Percentiles rank a stretch among this genome's conserved stretches.
These are phyloP conservation scores for Gymnopilus dilepis DNA, from an alignment of 768 basidiomycete genomes.

Conservation along the genomic window DNA sequence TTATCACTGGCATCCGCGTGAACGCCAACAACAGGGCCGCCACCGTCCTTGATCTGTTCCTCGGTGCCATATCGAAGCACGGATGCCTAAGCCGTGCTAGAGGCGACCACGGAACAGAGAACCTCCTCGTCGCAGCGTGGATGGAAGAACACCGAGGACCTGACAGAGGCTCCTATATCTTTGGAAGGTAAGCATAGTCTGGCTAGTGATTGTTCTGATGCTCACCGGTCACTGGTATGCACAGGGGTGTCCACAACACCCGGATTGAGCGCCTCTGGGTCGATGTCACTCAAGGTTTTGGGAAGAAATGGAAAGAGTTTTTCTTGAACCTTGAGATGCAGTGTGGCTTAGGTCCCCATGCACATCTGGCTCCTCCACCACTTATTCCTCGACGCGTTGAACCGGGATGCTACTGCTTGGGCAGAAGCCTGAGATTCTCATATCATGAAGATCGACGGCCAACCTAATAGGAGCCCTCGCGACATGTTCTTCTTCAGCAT, in stretches of 20 bases:
- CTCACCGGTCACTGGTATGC: slow-evolving; percentile 2
- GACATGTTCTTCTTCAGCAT: slow-evolving; percentile 40
- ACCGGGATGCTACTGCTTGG: slow-evolving; percentile 37
- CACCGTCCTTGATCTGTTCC: slow-evolving; percentile 45
- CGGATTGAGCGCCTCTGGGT: slow-evolving; percentile 45
- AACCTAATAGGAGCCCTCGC: slow-evolving; percentile 24
- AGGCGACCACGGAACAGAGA: slow-evolving; percentile 41
- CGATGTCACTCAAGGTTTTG: slow-evolving; percentile 40
- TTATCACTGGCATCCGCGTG: slow-evolving; percentile 39
- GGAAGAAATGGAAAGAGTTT: slow-evolving; percentile 44
- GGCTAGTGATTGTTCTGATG: neutral
- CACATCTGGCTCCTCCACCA: slow-evolving; percentile 48
- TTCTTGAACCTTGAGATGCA: slow-evolving; percentile 38
- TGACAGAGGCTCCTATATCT: slow-evolving; percentile 39
- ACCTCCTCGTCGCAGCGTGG: slow-evolving; percentile 33
- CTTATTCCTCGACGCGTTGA: slow-evolving; percentile 39
- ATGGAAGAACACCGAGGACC: slow-evolving; percentile 34
- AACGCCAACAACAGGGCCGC: slow-evolving; percentile 45
- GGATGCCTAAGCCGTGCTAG: slow-evolving; percentile 38
- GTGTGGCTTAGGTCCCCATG: slow-evolving; percentile 29
- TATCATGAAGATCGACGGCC: slow-evolving; percentile 23
- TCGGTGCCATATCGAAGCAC: slow-evolving; percentile 21
- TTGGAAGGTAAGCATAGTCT: slow-evolving; percentile 34
- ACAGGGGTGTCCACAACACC: slow-evolving; percentile 45
- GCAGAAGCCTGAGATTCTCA: slow-evolving; percentile 42